Conservation (phyloP, 768 basidiomycete species). For the Boletellus sp. region DNA sequence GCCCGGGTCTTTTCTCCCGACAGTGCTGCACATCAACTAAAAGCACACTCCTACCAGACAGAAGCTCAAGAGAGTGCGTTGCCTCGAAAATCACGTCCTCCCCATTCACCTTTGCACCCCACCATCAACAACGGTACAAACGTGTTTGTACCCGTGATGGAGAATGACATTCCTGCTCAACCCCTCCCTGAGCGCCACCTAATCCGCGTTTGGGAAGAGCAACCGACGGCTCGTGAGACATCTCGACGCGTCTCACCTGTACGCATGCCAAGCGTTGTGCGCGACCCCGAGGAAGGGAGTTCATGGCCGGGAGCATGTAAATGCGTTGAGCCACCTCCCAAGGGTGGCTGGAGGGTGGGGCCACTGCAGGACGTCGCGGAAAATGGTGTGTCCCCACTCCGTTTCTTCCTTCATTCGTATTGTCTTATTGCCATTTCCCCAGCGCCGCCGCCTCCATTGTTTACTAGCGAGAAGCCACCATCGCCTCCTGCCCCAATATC, state of each 20-base stretch:
- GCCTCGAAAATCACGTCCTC: conserved; percentile 8
- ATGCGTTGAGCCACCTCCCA: not conserved
- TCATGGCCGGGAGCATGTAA: not conserved
- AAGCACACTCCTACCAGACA: not conserved
- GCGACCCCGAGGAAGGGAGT: not conserved
- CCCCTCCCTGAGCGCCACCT: conserved; percentile 18
- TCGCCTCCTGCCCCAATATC: not conserved
- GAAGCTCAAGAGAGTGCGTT: conserved; percentile 5
- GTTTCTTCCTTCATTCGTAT: not conserved
- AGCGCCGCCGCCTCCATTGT: conserved; percentile 2
- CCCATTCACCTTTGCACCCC: not conserved
- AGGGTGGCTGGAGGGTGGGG: not conserved
- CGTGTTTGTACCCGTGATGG: not conserved
- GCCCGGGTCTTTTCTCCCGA: not conserved
- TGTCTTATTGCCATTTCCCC: conserved; percentile 5
- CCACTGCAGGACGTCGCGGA: conserved; percentile 1
- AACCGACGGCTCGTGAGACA: conserved; percentile 7
- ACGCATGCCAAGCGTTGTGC: not conserved
- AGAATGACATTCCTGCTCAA: not conserved
- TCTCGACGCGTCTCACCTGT: conserved; percentile 13
- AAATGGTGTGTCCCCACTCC: conserved; percentile 7
- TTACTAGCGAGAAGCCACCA: not conserved
- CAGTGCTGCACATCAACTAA: conserved; percentile 6
- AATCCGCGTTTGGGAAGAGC: conserved; percentile 28
- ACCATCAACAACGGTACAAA: not conserved